phyloP scores from a whole-genome alignment of 768 basidiomycete genomes.

The Lactarius vividus region DNA sequence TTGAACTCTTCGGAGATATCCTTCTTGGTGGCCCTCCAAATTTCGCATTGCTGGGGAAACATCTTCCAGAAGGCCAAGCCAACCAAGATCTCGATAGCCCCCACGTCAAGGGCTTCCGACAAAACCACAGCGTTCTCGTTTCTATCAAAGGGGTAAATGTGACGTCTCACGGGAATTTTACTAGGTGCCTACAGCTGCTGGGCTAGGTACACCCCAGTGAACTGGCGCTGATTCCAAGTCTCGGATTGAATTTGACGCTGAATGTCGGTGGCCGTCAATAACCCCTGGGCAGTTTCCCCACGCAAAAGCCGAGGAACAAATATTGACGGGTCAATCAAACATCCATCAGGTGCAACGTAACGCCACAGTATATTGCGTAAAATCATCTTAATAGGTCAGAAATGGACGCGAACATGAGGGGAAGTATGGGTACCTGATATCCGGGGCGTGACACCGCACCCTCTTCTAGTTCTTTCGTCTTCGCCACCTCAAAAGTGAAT shows the following conservation, averaged over 20 bases:
- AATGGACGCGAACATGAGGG: neutral
- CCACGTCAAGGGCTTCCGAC: neutral
- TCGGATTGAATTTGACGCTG: neutral
- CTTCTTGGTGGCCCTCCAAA: neutral
- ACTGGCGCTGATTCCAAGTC: neutral
- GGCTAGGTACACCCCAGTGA: neutral
- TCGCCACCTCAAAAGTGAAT: constrained; percentile 51
- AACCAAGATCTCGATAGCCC: neutral
- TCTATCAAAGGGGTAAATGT: neutral
- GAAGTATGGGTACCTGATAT: constrained; percentile 41
- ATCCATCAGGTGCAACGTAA: neutral
- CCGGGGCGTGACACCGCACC: constrained; percentile 43
- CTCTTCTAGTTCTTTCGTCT: constrained; percentile 56
- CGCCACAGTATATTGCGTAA: neutral
- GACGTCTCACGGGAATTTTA: neutral
- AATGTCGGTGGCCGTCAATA: constrained; percentile 21
- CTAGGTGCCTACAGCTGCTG: neutral
- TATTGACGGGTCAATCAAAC: neutral
- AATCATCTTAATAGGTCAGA: neutral
- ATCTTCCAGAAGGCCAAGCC: neutral
- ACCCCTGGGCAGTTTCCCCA: constrained; percentile 28
- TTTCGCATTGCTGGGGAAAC: neutral
- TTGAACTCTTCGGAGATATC: neutral
- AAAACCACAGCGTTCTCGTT: neutral
- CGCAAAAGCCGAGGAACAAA: neutral